These are phyloP conservation scores for Selaginella moellendorffii DNA, from an alignment of 75 land plant species.

Conservation along the genomic window DNA sequence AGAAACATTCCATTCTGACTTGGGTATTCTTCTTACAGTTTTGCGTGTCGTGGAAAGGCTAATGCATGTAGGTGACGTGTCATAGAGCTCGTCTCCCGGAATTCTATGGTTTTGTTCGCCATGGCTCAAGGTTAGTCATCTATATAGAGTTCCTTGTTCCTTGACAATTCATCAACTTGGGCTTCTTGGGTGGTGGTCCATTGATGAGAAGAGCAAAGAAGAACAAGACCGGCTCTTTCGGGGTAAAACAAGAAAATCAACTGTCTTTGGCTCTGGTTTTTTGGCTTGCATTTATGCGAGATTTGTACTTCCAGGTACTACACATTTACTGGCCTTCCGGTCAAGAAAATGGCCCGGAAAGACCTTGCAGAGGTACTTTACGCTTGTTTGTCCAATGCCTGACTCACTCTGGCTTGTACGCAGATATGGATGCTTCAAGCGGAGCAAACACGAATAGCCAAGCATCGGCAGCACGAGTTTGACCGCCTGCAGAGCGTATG, in stretches of 20 bases:
- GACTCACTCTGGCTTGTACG: too few relatives aligned
- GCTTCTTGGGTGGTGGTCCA: slow-evolving; percentile 97
- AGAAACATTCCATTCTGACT: slow-evolving; percentile 45
- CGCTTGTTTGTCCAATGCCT: too few relatives aligned
- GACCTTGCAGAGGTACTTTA: slow-evolving; percentile 78
- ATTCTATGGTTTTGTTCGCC: slow-evolving; percentile 61
- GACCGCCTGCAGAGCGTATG: slow-evolving; percentile 84
- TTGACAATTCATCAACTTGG: too few relatives aligned
- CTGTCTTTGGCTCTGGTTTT: too few relatives aligned
- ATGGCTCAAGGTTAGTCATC: slow-evolving; percentile 67
- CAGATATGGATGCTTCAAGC: slow-evolving; percentile 90
- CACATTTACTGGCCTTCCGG: slow-evolving; percentile 57
- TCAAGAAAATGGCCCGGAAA: slow-evolving; percentile 80
- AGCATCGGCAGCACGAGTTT: slow-evolving; percentile 71
- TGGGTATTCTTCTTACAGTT: slow-evolving; percentile 46
- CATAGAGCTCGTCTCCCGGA: slow-evolving; percentile 35
- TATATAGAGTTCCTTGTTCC: not conserved
- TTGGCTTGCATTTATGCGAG: too few relatives aligned
- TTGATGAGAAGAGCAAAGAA: slow-evolving; percentile 89
- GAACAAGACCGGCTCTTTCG: slow-evolving; percentile 68
- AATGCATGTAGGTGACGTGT: slow-evolving; percentile 22
- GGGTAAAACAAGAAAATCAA: too few relatives aligned
- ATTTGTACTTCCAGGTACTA: slow-evolving; percentile 44
- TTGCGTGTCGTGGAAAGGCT: slow-evolving; percentile 57
- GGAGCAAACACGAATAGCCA: slow-evolving; percentile 78